phyloP scores from a whole-genome alignment of 23 red algal genomes.

The Agarophyton chilense region DNA sequence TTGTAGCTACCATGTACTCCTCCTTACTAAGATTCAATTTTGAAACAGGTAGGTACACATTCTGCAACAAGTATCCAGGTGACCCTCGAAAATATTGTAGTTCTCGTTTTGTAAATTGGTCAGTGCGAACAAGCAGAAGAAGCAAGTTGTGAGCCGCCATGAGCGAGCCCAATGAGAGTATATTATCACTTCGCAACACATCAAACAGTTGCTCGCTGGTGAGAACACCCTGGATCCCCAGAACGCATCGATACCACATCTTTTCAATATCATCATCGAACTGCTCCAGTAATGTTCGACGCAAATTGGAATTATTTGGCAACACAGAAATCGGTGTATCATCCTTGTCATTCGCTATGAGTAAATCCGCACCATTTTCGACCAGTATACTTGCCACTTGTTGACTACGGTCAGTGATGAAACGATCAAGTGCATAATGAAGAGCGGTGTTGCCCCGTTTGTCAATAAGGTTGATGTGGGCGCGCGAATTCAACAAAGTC shows the following conservation, averaged over 20 bases:
- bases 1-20: neutral
- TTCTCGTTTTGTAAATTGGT: neutral
- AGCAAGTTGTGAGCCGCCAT: constrained; percentile 3
- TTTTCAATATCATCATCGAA: neutral
- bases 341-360: neutral
- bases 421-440: neutral
- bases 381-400: neutral
- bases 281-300: neutral
- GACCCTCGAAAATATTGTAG: neutral
- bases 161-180: neutral
- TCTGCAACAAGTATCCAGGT: neutral
- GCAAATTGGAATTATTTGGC: neutral
- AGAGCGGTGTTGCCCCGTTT: constrained; percentile 9
- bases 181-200: neutral
- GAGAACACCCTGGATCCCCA: neutral
- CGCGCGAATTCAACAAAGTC: neutral
- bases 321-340: neutral
- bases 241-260: neutral
- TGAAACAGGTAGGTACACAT: neutral
- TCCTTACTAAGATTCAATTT: neutral
- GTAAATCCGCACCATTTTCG: neutral
- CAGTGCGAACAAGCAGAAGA: neutral
- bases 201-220: neutral
- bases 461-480: neutral
- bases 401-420: neutral